These are phyloP conservation scores for Kwoniella sp. DNA, from an alignment of 768 basidiomycete genomes.

Conservation along the genomic window DNA sequence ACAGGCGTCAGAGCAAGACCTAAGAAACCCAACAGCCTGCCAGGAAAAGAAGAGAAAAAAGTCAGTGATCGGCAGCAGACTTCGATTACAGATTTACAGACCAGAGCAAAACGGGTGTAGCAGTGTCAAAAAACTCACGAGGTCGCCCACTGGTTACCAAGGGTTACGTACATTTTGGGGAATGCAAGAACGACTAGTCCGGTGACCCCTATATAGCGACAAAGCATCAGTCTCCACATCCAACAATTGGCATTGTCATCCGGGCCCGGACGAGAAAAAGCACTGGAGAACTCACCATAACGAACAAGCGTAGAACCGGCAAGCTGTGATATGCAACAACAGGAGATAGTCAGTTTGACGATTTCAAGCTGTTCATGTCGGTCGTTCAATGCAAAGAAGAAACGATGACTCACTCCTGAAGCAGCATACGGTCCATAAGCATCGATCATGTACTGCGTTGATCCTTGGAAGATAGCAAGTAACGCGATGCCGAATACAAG, in stretches of 20 bases:
- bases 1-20: constrained; percentile 30
- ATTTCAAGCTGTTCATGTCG: background rate
- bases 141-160: constrained; percentile 38
- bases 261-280: too few species aligned
- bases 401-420: constrained; percentile 27
- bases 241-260: too few species aligned
- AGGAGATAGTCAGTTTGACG: background rate
- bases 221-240: background rate
- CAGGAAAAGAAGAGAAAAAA: too few species aligned
- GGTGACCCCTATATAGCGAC: constrained; percentile 19
- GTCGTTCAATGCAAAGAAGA: background rate
- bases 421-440: constrained; percentile 37
- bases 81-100: too few species aligned
- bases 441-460: constrained; percentile 35
- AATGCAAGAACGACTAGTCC: constrained; percentile 34
- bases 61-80: too few species aligned
- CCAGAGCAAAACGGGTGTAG: background rate
- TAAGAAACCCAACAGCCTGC: constrained; percentile 32
- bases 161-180: constrained; percentile 29
- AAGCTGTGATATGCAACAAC: constrained; percentile 13
- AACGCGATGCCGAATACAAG: constrained; percentile 34
- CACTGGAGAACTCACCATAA: constrained; percentile 26
- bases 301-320: constrained; percentile 30
- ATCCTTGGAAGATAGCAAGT: constrained; percentile 34
- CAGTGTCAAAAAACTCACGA: constrained; percentile 20